Evolutionary conservation across 768 basidiomycete genomes (phyloP).

Genomic region (Coprinellus micaceus): DNA sequence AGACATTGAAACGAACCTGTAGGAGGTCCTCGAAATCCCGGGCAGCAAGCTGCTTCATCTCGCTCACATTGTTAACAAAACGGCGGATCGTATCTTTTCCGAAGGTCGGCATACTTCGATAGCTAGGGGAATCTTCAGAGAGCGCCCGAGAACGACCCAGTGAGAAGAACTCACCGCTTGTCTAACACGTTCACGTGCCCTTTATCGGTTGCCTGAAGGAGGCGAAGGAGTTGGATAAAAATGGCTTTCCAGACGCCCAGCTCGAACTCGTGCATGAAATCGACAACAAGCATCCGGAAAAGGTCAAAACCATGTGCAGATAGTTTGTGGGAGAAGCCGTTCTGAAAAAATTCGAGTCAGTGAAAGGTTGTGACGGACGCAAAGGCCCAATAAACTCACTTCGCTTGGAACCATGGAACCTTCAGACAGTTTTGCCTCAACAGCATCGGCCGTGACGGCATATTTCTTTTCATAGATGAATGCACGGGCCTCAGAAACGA

Average conservation of each 20-base stretch:
- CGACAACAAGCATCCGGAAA: constrained; percentile 27
- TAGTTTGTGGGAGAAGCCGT: constrained; percentile 26
- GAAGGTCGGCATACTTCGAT: constrained; percentile 21
- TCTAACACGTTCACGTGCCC: constrained; percentile 20
- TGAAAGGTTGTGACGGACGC: not conserved
- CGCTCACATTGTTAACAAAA: constrained; percentile 27
- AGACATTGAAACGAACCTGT: constrained; percentile 23
- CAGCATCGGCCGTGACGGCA: not conserved
- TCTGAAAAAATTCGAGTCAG: constrained; percentile 20
- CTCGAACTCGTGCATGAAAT: constrained; percentile 39
- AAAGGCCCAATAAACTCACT: not conserved
- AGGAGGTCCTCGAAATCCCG: constrained; percentile 37
- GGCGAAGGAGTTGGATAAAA: constrained; percentile 32
- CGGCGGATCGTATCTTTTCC: constrained; percentile 23
- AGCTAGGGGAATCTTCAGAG: constrained; percentile 20
- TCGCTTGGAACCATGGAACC: not conserved
- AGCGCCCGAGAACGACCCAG: constrained; percentile 32
- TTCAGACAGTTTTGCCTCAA: not conserved
- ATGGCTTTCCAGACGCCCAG: constrained; percentile 35
- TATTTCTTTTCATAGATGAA: not conserved
- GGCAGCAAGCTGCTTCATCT: constrained; percentile 31
- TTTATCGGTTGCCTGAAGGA: constrained; percentile 21
- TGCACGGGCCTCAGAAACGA: not conserved
- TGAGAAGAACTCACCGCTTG: constrained; percentile 19
- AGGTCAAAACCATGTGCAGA: constrained; percentile 20